A percentile compares a stretch with the other conserved stretches of the same genome.
Conservation (phyloP, 352 stramenopile species). For the Phytopythium vexans region DNA sequence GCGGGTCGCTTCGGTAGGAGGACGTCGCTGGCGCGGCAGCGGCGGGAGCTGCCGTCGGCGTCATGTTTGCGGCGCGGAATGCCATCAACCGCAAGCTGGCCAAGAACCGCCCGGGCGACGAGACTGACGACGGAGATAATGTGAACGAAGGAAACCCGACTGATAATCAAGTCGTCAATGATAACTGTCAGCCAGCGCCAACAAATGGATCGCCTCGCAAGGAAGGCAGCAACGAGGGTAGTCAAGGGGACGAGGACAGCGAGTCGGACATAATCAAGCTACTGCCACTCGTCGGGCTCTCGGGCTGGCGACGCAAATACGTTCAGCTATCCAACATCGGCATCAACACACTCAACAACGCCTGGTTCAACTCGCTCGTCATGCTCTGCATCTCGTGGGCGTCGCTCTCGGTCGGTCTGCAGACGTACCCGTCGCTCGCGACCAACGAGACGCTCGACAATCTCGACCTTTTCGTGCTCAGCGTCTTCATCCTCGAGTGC, state of each 20-base stretch:
- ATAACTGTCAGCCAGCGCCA: no score
- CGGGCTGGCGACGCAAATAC: slow-evolving; percentile 24
- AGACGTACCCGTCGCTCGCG: slow-evolving; percentile 63
- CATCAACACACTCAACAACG: slow-evolving; percentile 42
- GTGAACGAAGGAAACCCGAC: no score
- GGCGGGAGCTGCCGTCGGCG: no score
- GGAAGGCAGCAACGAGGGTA: slow-evolving; percentile 1
- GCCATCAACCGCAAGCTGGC: slow-evolving; percentile 18
- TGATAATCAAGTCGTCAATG: no score
- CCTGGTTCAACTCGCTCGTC: slow-evolving; percentile 63
- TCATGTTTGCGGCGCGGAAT: slow-evolving; percentile 23
- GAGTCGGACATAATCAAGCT: slow-evolving; percentile 23
- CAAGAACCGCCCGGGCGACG: slow-evolving; percentile 8
- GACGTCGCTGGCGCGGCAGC: no score
- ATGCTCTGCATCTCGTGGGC: slow-evolving; percentile 81
- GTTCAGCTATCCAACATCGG: slow-evolving; percentile 34
- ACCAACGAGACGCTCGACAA: slow-evolving; percentile 44
- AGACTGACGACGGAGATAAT: neutral
- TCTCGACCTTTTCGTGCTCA: slow-evolving; percentile 62
- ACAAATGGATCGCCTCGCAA: no score
- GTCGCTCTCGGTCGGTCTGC: slow-evolving; percentile 73
- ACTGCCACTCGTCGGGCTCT: slow-evolving; percentile 31
- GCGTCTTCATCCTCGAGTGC: slow-evolving; percentile 77
- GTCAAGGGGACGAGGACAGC: slow-evolving; percentile 16
- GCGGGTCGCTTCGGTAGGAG: no score